These are phyloP conservation scores for Lolium multiflorum DNA, from an alignment of 176 grass and related monocot genomes.

Conservation along the genomic window DNA sequence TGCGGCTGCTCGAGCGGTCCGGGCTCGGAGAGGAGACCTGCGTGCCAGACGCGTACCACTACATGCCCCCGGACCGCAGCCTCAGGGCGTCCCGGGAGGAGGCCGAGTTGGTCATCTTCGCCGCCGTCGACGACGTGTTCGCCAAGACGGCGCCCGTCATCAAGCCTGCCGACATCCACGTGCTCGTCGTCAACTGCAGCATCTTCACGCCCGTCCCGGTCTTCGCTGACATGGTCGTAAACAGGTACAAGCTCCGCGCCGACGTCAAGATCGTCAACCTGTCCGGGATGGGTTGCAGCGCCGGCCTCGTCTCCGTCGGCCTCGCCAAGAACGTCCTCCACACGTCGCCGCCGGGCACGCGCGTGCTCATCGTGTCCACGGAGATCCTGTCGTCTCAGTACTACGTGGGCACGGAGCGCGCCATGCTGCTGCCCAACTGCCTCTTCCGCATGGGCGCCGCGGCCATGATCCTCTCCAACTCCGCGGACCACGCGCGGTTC, in stretches of 20 bases:
- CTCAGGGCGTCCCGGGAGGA: constrained; percentile 15
- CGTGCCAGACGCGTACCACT: constrained; percentile 11
- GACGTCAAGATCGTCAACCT: background rate
- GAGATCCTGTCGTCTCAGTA: background rate
- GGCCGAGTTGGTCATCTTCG: constrained; percentile 41
- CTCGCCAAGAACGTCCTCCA: constrained; percentile 14
- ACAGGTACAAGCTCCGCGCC: background rate
- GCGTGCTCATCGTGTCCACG: background rate
- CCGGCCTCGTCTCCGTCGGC: background rate
- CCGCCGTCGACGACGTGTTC: constrained; percentile 35
- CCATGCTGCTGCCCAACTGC: constrained; percentile 20
- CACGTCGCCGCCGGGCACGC: background rate
- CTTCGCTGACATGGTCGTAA: background rate
- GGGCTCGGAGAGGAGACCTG: background rate
- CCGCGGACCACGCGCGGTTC: background rate
- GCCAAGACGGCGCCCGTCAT: background rate
- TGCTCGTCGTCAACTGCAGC: constrained; percentile 16
- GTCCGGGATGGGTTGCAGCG: constrained; percentile 19
- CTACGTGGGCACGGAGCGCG: constrained; percentile 1
- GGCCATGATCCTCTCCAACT: constrained; percentile 18
- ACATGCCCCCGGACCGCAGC: constrained; percentile 18
- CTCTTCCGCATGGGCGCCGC: constrained; percentile 17
- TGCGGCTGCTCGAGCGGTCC: constrained; percentile 27
- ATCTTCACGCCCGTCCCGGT: background rate
- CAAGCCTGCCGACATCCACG: background rate